Evolutionary conservation across 1,284 basidiomycete species (phyloP).

Genomic region (Vanrija sp.): DNA sequence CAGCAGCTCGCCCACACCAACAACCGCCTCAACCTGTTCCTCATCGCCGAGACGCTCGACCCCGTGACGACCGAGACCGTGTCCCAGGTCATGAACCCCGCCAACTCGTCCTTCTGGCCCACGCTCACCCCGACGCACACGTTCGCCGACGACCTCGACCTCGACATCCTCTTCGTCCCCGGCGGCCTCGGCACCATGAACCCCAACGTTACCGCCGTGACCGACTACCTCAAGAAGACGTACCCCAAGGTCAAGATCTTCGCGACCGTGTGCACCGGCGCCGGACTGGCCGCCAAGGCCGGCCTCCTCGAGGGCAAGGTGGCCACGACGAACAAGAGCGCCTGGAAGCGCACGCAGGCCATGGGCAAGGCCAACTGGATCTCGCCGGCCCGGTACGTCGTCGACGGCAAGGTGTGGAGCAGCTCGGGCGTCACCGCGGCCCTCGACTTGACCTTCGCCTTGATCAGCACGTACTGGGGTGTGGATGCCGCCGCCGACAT

Average conservation of each 20-base stretch:
- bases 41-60: neutral
- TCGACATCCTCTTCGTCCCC: conserved; percentile 1
- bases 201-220: neutral
- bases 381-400: neutral
- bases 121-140: neutral
- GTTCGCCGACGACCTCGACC: neutral
- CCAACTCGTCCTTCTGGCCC: neutral
- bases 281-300: conserved; percentile 18
- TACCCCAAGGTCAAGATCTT: conserved; percentile 2
- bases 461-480: neutral
- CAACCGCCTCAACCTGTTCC: neutral
- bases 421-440: neutral
- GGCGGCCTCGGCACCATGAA: neutral
- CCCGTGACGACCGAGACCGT: neutral
- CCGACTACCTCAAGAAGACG: neutral
- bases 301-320: conserved; percentile 17
- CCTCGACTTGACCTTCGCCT: neutral
- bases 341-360: neutral
- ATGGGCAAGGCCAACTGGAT: neutral
- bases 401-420: conserved; percentile 1
- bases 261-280: conserved; percentile 20
- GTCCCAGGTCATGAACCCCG: no score
- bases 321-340: conserved; percentile 26
- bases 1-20: neutral
- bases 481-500: neutral